phyloP scores from a whole-genome alignment of 306 rosid species.

The Lithocarpus polystachyus region DNA sequence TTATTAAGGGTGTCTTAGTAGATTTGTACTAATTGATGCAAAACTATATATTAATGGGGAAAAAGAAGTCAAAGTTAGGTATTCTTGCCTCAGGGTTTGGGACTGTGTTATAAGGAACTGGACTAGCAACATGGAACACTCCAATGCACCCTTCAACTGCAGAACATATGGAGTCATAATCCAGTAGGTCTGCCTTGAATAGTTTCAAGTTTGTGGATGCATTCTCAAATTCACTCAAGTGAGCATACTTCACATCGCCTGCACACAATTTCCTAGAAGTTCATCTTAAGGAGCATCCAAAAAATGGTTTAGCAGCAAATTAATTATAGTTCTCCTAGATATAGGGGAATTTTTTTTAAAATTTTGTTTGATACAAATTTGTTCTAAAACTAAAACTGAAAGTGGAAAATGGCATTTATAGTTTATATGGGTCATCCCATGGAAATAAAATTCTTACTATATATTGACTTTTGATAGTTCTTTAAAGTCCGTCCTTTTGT shows the following conservation, averaged over 20 bases:
- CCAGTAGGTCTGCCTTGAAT: slow-evolving; percentile 39
- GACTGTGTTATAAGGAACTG: slow-evolving; percentile 34
- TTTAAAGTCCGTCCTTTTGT: too few relatives aligned
- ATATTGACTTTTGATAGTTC: too few relatives aligned
- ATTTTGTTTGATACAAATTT: background rate
- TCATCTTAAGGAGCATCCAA: background rate
- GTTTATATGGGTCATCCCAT: too few relatives aligned
- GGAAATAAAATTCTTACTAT: too few relatives aligned
- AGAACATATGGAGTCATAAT: slow-evolving; percentile 28
- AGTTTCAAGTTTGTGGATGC: slow-evolving; percentile 42
- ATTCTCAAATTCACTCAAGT: slow-evolving; percentile 27
- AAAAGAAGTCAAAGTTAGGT: background rate
- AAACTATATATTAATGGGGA: background rate
- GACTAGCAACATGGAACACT: slow-evolving; percentile 55
- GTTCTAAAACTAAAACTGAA: background rate
- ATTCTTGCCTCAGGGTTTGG: slow-evolving; percentile 39
- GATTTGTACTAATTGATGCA: background rate
- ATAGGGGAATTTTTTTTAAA: background rate
- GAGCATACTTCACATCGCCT: slow-evolving; percentile 38
- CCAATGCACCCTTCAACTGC: slow-evolving; percentile 42
- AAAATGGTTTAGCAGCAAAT: background rate
- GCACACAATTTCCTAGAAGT: background rate
- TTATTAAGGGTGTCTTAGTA: background rate
- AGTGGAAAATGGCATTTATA: background rate
- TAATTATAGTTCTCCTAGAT: background rate